A percentile compares a stretch with the other conserved stretches of the same genome.
These are phyloP conservation scores for Fonsecaea multimorphosa DNA, from an alignment of 2,329 filamentous ascomycete species.

Conservation along the genomic window DNA sequence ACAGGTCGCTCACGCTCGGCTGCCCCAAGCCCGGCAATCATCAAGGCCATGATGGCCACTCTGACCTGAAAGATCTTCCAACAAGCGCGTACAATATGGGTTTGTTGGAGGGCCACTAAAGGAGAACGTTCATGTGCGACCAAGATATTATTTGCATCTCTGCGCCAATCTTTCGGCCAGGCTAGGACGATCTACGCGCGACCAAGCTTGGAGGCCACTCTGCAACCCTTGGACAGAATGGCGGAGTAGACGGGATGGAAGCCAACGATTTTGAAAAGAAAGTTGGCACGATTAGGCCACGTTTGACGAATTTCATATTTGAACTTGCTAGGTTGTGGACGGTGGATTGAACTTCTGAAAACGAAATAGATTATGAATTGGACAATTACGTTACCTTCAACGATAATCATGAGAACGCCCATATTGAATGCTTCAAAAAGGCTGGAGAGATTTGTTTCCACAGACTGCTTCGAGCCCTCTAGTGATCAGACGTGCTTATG, in stretches of 20 bases:
- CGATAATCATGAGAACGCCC: neutral
- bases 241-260: neutral
- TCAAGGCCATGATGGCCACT: conserved; percentile 74
- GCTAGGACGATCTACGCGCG: neutral
- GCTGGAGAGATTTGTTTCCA: too few species aligned
- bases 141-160: neutral
- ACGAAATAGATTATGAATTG: conserved; percentile 4
- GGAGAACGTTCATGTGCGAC: too few species aligned
- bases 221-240: neutral
- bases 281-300: neutral
- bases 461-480: neutral
- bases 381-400: neutral
- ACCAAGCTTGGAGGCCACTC: neutral
- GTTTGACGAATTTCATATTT: conserved; percentile 19
- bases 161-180: neutral
- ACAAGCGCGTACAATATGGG: neutral
- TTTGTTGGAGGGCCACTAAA: neutral
- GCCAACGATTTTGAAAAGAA: neutral
- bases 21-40: conserved; percentile 66
- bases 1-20: conserved; percentile 36
- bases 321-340: neutral
- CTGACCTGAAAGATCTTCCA: conserved; percentile 61
- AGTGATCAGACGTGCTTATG: neutral
- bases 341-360: neutral
- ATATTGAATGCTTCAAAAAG: neutral